Base-by-base conservation (phyloP, 1,284 basidiomycete species). In the Cryptococcus maquisensis region DNA sequence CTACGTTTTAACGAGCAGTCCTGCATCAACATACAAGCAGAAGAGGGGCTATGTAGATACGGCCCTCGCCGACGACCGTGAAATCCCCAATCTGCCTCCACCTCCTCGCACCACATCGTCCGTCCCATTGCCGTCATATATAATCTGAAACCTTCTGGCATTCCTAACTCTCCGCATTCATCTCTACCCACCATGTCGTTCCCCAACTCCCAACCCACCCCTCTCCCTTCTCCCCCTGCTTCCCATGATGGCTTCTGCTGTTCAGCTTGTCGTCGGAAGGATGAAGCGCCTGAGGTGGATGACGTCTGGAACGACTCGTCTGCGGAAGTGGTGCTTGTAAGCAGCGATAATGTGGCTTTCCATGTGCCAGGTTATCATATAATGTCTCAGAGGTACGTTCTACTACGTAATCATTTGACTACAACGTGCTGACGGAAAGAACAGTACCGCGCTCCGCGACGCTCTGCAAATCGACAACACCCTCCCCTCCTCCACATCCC, bases 311-410 rank as follows among this genome's bases (percentile, higher is more conserved):
- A 47, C 18, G 51, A 52, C n/a, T n/a, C 28, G 4, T 38, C 39
- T 21, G 52, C 59, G 16, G 59, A 60, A 24, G 24, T 60, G 42
- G 49, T 40, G 20, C 43, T 60, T 20, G 39, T 60, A 18, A 52
- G 49, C 10, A 54, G 54, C 26, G 55, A 60, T 35, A 26, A 49
- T 21, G 50, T 60, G 4, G 28, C 46, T 13, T 60, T 60, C 35
- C 45, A 49, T 10, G 28, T 55, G 3, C 45, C 51, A 12, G 38
- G 42, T 23, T 57, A 57, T 47, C 42, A 57, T 40, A 44, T 57
- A 10, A 35, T 45, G 12, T 37, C 55, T 9, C 28, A 44, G 20
- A 60, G 55, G 59, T 60, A 32, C 39, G 51, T 21, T 40, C 20
- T 40, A 15, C 39, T 16, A 18, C 15, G 12, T 16, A 18, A 20